These are phyloP conservation scores for Trichoderma sp. DNA, from an alignment of 2,329 filamentous ascomycete species.

Conservation along the genomic window DNA sequence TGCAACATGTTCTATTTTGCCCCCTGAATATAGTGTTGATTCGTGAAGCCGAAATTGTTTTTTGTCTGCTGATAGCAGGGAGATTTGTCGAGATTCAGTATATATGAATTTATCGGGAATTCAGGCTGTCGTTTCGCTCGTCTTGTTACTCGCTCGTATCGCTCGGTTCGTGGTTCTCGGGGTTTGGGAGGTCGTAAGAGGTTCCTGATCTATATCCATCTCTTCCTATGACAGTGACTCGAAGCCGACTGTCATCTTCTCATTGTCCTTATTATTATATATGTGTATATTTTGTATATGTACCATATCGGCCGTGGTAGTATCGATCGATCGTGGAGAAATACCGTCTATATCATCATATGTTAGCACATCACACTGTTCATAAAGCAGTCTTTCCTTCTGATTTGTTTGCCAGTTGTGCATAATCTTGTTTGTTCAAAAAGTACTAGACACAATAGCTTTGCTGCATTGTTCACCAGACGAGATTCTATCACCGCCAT, in stretches of 20 bases:
- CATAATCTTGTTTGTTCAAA: too few relatives aligned
- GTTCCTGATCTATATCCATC: conserved; percentile 21
- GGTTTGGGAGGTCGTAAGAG: neutral
- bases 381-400: too few relatives aligned
- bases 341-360: too few relatives aligned
- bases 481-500: too few relatives aligned
- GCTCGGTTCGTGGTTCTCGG: neutral
- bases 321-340: neutral
- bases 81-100: neutral
- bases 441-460: neutral
- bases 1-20: too few relatives aligned
- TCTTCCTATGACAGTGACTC: neutral
- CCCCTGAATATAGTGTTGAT: too few relatives aligned
- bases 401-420: too few relatives aligned
- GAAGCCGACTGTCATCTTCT: neutral
- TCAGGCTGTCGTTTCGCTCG: neutral
- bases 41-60: too few relatives aligned
- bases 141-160: neutral
- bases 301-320: neutral
- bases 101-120: neutral
- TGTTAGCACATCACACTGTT: too few relatives aligned
- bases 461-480: neutral
- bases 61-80: neutral
- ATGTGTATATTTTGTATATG: neutral
- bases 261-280: neutral